Conservation (phyloP, 2,329 filamentous ascomycete genomes). For the Parastagonospora avenae region DNA sequence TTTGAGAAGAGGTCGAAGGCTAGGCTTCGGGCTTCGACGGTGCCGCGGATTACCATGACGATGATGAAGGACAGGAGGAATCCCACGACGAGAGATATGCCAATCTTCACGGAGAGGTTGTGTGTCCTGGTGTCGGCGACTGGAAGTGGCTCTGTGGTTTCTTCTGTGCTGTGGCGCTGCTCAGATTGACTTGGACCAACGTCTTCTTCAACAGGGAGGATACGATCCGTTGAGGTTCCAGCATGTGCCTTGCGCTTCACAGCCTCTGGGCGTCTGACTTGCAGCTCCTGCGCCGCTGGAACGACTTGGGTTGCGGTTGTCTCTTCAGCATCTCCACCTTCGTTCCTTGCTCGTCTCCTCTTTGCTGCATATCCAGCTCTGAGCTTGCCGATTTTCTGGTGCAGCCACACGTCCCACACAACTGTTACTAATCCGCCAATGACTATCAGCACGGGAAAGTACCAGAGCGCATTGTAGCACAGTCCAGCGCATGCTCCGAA, state of each 20-base stretch:
- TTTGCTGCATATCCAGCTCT: conserved; percentile 23
- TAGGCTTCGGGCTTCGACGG: conserved; percentile 50
- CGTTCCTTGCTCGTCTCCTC: conserved; percentile 20
- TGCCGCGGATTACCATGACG: conserved; percentile 58
- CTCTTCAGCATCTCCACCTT: conserved; percentile 28
- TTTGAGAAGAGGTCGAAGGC: conserved; percentile 70
- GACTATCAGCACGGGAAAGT: conserved; percentile 70
- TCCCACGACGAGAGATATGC: conserved; percentile 42
- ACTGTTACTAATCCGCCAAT: conserved; percentile 59
- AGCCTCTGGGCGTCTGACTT: conserved; percentile 21
- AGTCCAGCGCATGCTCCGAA: conserved; percentile 67
- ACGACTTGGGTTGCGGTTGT: conserved; percentile 14
- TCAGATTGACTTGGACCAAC: conserved; percentile 5
- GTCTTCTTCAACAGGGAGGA: conserved; percentile 10
- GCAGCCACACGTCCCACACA: conserved; percentile 62
- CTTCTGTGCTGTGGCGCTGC: conserved; percentile 5
- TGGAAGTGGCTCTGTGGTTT: not conserved
- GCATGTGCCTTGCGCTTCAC: conserved; percentile 26
- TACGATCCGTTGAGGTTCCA: conserved; percentile 22
- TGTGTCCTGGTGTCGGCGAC: conserved; percentile 36
- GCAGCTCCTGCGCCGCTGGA: conserved; percentile 7
- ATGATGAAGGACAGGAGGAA: conserved; percentile 65
- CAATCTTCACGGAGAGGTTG: conserved; percentile 45
- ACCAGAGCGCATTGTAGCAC: conserved; percentile 76
- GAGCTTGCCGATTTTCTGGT: conserved; percentile 46